These are phyloP conservation scores for Starmerella lactis-condensi DNA, from an alignment of 805 yeast species.

Conservation along the genomic window DNA sequence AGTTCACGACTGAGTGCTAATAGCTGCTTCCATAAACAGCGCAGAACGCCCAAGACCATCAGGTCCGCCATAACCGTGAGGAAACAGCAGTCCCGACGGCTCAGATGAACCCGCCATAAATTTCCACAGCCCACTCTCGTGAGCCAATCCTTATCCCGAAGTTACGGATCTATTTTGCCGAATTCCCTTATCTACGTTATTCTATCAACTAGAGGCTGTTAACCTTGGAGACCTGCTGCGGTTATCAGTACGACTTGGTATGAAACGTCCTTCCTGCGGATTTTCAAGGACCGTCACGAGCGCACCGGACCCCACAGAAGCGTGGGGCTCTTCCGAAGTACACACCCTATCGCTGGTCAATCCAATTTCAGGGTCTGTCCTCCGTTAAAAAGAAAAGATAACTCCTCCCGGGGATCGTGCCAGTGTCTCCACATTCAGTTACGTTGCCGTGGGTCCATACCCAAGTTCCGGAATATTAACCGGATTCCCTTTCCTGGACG, in stretches of 20 bases:
- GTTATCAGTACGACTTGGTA: slow-evolving; percentile 29
- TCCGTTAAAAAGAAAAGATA: slow-evolving; percentile 28
- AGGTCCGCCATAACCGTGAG: slow-evolving; percentile 9
- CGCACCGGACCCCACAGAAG: slow-evolving; percentile 27
- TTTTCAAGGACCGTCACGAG: slow-evolving; percentile 27
- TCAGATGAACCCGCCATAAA: slow-evolving; percentile 3
- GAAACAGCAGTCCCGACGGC: slow-evolving; percentile 3
- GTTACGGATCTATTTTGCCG: slow-evolving; percentile 22
- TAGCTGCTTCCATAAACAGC: slow-evolving; percentile 3
- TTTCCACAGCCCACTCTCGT: slow-evolving; percentile 23
- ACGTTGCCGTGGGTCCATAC: slow-evolving; percentile 29
- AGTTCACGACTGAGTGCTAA: slow-evolving; percentile 17
- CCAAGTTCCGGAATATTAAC: slow-evolving; percentile 30
- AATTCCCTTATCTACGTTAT: slow-evolving; percentile 29
- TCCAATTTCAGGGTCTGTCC: slow-evolving; percentile 28
- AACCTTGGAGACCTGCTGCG: slow-evolving; percentile 32
- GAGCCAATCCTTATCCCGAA: slow-evolving; percentile 30
- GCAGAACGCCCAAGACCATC: slow-evolving; percentile 6
- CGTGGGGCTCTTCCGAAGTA: slow-evolving; percentile 26
- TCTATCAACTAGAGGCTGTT: slow-evolving; percentile 31
- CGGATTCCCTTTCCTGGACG: slow-evolving; percentile 29
- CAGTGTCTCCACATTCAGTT: slow-evolving; percentile 28
- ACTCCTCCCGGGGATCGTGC: slow-evolving; percentile 26
- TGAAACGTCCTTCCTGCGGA: slow-evolving; percentile 28
- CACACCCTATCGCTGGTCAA: slow-evolving; percentile 12